A percentile compares a stretch with the other conserved stretches of the same genome.
These are phyloP conservation scores for Scheffersomyces titani DNA, from an alignment of 1,139 yeast species.

Conservation along the genomic window DNA sequence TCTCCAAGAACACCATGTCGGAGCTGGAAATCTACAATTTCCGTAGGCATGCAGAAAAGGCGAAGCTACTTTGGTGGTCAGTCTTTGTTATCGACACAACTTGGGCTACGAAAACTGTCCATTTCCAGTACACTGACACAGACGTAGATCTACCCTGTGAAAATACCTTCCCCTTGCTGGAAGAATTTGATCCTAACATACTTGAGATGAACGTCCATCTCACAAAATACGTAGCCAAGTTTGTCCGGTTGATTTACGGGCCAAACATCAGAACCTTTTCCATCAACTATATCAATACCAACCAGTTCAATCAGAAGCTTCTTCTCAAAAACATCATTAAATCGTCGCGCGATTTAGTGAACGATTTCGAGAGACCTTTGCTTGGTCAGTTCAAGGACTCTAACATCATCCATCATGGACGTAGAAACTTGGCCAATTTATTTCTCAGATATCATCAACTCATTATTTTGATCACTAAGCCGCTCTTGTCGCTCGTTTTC, in stretches of 20 bases:
- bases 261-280: conserved; percentile 40
- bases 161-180: conserved; percentile 30
- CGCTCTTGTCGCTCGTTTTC: conserved; percentile 44
- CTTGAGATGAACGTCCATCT: conserved; percentile 43
- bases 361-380: conserved; percentile 34
- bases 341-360: conserved; percentile 29
- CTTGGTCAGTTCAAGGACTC: conserved; percentile 23
- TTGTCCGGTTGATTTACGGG: conserved; percentile 35
- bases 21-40: conserved; percentile 1
- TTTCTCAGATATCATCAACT: conserved; percentile 51
- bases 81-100: conserved; percentile 50
- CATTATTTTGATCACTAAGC: conserved; percentile 45
- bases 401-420: conserved; percentile 21
- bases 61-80: conserved; percentile 58
- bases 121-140: conserved; percentile 50
- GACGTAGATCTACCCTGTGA: conserved; percentile 50
- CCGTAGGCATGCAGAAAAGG: conserved; percentile 27
- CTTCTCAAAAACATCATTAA: conserved; percentile 32
- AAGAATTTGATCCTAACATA: conserved; percentile 31
- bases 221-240: conserved; percentile 37
- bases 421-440: conserved; percentile 38
- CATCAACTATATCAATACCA: conserved; percentile 42
- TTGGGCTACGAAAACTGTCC: conserved; percentile 53
- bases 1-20: conserved; percentile 2
- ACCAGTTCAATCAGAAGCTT: conserved; percentile 37